These are phyloP conservation scores for Calophaca sinica DNA, from an alignment of 306 rosid species.

Conservation along the genomic window DNA sequence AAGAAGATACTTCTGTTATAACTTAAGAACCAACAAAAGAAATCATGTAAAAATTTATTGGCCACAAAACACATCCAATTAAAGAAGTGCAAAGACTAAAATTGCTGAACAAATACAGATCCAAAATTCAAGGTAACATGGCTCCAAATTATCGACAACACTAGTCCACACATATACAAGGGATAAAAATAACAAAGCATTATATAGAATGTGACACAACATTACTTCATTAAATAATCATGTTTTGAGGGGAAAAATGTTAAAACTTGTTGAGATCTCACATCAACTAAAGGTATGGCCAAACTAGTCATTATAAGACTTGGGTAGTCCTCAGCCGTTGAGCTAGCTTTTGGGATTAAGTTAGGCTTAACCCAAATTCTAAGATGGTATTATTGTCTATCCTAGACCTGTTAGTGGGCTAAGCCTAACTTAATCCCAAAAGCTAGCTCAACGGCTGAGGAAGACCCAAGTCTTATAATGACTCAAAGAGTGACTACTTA, in stretches of 20 bases:
- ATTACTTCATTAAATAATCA: not conserved
- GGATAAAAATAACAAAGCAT: constrained; percentile 14
- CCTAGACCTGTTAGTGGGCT: not conserved
- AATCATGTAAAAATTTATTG: constrained; percentile 8
- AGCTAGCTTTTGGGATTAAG: not conserved
- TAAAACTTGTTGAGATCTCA: too few species aligned
- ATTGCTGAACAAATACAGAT: constrained; percentile 17
- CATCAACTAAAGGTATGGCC: too few species aligned
- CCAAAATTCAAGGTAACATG: constrained; percentile 1
- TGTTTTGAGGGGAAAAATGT: too few species aligned
- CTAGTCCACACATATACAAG: too few species aligned
- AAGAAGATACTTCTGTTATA: constrained; percentile 14
- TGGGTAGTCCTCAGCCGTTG: not conserved
- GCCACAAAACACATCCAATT: constrained; percentile 22
- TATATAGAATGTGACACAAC: not conserved
- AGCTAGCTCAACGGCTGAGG: too few species aligned
- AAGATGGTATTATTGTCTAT: not conserved
- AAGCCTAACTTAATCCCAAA: too few species aligned
- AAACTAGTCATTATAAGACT: not conserved
- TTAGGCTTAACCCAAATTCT: not conserved
- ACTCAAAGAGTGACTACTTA: too few species aligned
- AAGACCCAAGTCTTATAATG: too few species aligned
- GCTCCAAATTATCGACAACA: too few species aligned
- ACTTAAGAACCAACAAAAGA: constrained; percentile 14
- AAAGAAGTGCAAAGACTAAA: constrained; percentile 18